phyloP scores from a whole-genome alignment of 2,329 filamentous ascomycete species.

The Colletotrichum sp. region DNA sequence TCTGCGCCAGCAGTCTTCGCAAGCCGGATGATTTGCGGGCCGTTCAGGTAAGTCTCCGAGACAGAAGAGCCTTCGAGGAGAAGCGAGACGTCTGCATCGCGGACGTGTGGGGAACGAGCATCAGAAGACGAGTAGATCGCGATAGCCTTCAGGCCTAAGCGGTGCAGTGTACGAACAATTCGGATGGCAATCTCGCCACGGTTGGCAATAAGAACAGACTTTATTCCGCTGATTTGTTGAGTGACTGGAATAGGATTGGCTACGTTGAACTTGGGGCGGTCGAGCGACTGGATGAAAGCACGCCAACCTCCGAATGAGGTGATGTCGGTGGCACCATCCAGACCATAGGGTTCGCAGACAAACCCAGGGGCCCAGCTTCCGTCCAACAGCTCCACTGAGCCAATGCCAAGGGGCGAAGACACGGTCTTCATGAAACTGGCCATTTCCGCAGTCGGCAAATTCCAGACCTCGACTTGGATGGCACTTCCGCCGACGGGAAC shows the following conservation, averaged over 20 bases:
- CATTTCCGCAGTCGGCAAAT: slow-evolving; percentile 30
- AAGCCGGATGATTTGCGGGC: slow-evolving; percentile 61
- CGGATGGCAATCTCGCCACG: slow-evolving; percentile 78
- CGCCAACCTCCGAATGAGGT: slow-evolving; percentile 36
- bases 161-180: slow-evolving; percentile 70
- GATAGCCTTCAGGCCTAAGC: slow-evolving; percentile 71
- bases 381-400: slow-evolving; percentile 37
- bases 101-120: slow-evolving; percentile 69
- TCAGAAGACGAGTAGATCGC: slow-evolving; percentile 72
- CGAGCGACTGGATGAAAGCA: slow-evolving; percentile 25
- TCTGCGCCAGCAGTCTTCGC: slow-evolving; percentile 54
- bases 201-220: slow-evolving; percentile 69
- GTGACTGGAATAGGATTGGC: neutral
- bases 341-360: slow-evolving; percentile 39
- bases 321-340: slow-evolving; percentile 34
- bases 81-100: slow-evolving; percentile 70
- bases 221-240: slow-evolving; percentile 18
- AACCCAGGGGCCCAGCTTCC: slow-evolving; percentile 39
- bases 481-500: slow-evolving; percentile 26
- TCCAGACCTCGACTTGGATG: slow-evolving; percentile 42
- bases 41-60: slow-evolving; percentile 67
- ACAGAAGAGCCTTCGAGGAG: slow-evolving; percentile 59
- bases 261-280: neutral
- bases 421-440: slow-evolving; percentile 37
- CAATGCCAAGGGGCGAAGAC: slow-evolving; percentile 37